Percentiles rank a stretch among this genome's conserved stretches.
phyloP scores from a whole-genome alignment of 768 basidiomycete genomes.

The Imleria badia region DNA sequence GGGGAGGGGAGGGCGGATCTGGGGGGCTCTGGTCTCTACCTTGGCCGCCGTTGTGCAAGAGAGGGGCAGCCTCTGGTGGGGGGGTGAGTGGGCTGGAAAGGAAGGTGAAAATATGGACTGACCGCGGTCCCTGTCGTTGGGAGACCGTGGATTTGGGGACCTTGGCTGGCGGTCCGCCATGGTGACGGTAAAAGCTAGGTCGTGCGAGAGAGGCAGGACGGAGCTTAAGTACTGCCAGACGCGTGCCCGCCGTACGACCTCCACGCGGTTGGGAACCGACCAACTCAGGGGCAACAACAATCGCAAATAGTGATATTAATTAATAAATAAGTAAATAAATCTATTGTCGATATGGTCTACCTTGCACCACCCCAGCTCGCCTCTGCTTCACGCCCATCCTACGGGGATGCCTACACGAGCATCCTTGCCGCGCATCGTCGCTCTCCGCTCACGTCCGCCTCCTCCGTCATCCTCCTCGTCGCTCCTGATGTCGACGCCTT shows the following conservation, averaged over 20 bases:
- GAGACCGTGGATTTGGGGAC: constrained; percentile 56
- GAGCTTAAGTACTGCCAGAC: constrained; percentile 30
- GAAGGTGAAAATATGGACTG: neutral
- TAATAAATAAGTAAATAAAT: too few relatives aligned
- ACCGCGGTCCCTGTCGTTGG: constrained; percentile 64
- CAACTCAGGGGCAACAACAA: constrained; percentile 16
- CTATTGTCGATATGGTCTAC: constrained; percentile 52
- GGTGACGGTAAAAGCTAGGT: constrained; percentile 27
- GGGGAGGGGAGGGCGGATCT: constrained; percentile 39
- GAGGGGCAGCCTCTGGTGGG: constrained; percentile 58
- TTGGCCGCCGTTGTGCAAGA: constrained; percentile 52
- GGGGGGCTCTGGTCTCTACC: constrained; percentile 38
- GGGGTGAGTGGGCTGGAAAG: neutral
- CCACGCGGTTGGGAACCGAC: constrained; percentile 26
- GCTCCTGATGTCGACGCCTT: constrained; percentile 91
- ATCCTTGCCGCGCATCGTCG: constrained; percentile 73
- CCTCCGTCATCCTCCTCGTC: constrained; percentile 82
- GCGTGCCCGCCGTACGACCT: constrained; percentile 29
- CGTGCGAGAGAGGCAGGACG: constrained; percentile 1
- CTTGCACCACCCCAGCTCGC: constrained; percentile 72
- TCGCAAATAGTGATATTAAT: too few relatives aligned
- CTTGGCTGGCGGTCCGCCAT: constrained; percentile 60
- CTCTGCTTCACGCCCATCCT: constrained; percentile 57
- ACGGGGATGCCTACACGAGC: constrained; percentile 67
- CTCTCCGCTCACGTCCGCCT: constrained; percentile 73